These are phyloP conservation scores for Coelastrella sp. DNA, from an alignment of 139 green algal species.

Conservation along the genomic window DNA sequence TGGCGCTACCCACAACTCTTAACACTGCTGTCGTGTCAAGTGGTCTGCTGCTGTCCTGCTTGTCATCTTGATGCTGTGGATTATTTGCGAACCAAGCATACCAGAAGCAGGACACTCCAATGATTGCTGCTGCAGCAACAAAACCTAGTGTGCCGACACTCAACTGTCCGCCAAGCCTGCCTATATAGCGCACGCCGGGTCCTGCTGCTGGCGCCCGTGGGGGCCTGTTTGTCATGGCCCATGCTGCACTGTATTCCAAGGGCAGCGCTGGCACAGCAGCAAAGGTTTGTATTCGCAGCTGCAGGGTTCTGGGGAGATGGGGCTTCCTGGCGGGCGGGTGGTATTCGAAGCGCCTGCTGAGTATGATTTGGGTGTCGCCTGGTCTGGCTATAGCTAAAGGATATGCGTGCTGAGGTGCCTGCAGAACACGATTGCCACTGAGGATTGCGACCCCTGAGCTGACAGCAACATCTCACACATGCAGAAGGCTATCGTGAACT, in stretches of 20 bases:
- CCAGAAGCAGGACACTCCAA: neutral
- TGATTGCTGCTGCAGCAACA: neutral
- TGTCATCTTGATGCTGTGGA: neutral
- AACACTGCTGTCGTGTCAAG: neutral
- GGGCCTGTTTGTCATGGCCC: neutral
- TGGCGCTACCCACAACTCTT: neutral
- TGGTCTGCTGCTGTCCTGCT: neutral
- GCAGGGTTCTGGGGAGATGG: neutral
- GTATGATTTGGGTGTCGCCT: neutral
- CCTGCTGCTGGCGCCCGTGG: neutral
- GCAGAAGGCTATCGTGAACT: too few relatives aligned
- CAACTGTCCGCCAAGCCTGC: neutral
- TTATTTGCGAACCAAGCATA: neutral
- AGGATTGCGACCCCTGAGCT: too few relatives aligned
- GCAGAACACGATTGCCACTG: too few relatives aligned
- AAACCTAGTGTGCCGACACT: neutral
- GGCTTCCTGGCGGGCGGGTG: neutral
- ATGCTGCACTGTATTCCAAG: neutral
- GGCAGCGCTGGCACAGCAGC: neutral
- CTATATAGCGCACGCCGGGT: neutral
- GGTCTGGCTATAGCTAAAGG: neutral
- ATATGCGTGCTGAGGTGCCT: too few relatives aligned
- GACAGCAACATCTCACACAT: too few relatives aligned
- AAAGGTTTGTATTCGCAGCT: neutral
- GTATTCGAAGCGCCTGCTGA: neutral